Conservation (phyloP, 2,329 filamentous ascomycete species). For the Apiospora sp. region DNA sequence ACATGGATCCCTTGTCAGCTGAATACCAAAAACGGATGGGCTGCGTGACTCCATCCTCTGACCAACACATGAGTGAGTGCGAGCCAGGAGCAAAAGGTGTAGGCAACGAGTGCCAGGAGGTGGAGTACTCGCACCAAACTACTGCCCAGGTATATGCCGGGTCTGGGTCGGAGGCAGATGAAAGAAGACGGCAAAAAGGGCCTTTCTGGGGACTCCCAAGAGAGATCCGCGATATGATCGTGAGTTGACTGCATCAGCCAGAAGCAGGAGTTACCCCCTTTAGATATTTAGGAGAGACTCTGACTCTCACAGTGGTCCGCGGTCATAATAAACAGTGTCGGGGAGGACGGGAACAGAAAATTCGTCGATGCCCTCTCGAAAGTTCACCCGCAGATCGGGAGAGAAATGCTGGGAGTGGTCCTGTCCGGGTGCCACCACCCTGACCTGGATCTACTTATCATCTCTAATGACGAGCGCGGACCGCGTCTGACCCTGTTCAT, state of each 20-base stretch:
- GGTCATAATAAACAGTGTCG: background rate
- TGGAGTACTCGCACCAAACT: background rate
- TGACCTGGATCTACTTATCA: no score
- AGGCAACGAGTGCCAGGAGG: background rate
- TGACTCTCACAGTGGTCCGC: background rate
- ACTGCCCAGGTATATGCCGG: background rate
- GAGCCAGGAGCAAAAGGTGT: background rate
- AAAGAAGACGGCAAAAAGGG: background rate
- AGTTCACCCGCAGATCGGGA: background rate
- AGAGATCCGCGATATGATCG: background rate
- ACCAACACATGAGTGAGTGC: background rate
- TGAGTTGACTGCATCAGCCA: background rate
- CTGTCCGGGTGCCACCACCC: background rate
- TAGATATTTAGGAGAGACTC: background rate
- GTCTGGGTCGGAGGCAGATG: background rate
- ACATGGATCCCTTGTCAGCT: background rate
- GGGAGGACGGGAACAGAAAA: background rate
- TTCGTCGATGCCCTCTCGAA: background rate
- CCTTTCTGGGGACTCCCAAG: background rate
- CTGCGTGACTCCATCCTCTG: background rate
- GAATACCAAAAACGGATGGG: background rate
- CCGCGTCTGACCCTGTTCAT: background rate
- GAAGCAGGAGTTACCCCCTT: background rate
- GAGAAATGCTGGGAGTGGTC: background rate
- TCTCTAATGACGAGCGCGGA: background rate